Base-by-base conservation (phyloP, 352 stramenopile species). In the Globisporangium recalcitrans region DNA sequence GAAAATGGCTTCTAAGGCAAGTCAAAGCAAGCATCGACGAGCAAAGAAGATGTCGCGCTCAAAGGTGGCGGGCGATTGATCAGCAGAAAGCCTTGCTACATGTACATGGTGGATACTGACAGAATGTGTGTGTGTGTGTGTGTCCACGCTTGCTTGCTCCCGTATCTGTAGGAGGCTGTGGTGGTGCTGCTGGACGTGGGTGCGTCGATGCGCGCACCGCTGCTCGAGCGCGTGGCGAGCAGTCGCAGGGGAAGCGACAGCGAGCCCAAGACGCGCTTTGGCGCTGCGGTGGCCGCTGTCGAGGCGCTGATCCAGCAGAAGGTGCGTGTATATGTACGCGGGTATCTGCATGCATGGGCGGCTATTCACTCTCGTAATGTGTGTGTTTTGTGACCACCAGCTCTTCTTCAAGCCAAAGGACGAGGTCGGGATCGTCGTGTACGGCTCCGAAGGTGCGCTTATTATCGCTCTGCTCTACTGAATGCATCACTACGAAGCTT, bases 371-470 rank as follows among this genome's bases (percentile, higher is more conserved):
- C 9, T 9, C 14, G 55, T 31, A n/a, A n/a, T n/a, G n/a, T n/a
- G n/a, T 31, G 27, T 31, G 27, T 31, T 31, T 31, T 54, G 26
- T 24, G 13, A 0, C 14, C 13, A 31, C 21, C 21, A 91, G 82
- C 66, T 93, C 24, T 88, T 91, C 49, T 90, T 87, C 65, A 86
- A 87, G 49, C 71, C 82, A 9, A 90, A 92, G 63, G 85, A 93
- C 60, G 82, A 93, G 38, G 62, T 93, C 51, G 82, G 82, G 32
- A 77, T 93, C 47, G 80, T 93, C n/a, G 60, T 82, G 14, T 93
- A 87, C 52, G 85, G 85, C 34, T 87, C 82, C 0, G 69, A 80
- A 76, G 77, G 70, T 70, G 13, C n/a, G 58, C 10, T 44, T 19
- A 42, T 42, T 13, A 19, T n/a, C n/a, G n/a, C n/a, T n/a, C n/a